A percentile compares a stretch with the other conserved stretches of the same genome.
Conservation (phyloP, 2,329 filamentous ascomycete genomes). For the Cladosporium sp. region DNA sequence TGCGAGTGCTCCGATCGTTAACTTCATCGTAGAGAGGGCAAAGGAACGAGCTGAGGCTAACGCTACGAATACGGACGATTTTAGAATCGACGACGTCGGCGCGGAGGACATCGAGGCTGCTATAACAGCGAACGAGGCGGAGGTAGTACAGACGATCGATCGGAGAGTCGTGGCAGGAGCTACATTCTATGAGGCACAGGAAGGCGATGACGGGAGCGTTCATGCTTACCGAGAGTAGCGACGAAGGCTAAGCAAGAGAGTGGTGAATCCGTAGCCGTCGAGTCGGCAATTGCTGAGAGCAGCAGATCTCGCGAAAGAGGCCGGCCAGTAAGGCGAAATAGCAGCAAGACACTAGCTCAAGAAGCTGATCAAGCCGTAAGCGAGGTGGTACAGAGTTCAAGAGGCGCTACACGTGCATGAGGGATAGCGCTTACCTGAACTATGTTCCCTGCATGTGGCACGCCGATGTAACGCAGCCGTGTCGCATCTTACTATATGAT, state of each 20-base stretch:
- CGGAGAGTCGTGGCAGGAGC: too few relatives aligned
- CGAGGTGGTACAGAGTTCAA: too few relatives aligned
- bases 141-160: neutral
- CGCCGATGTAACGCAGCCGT: neutral
- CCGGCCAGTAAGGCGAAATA: too few relatives aligned
- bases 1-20: neutral
- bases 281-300: neutral
- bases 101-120: too few relatives aligned
- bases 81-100: too few relatives aligned
- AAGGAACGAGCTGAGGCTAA: neutral
- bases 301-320: too few relatives aligned
- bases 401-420: neutral
- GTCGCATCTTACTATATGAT: neutral
- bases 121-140: too few relatives aligned
- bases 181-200: too few relatives aligned
- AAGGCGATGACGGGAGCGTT: neutral
- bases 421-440: neutral
- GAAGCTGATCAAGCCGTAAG: too few relatives aligned
- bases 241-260: neutral
- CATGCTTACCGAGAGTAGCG: neutral
- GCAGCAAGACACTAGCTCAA: too few relatives aligned
- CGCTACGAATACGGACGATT: neutral
- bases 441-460: neutral
- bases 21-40: neutral
- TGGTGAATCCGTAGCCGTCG: too few relatives aligned